Evolutionary conservation across 768 basidiomycete genomes (phyloP), one percentile per base, ranked within the genome.

Genomic region (Russula compacta): DNA sequence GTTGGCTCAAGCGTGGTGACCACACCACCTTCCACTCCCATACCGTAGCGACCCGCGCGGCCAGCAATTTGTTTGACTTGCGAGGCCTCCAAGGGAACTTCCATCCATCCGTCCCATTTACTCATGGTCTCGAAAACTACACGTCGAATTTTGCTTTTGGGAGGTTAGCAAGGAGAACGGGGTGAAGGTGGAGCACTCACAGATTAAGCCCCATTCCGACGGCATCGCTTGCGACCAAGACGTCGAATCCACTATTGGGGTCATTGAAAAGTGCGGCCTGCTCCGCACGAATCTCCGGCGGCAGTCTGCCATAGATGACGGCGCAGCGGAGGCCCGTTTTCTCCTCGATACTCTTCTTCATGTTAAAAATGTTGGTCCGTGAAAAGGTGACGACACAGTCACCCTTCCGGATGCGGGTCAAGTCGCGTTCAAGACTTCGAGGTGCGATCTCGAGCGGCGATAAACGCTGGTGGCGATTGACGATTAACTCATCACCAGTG

Each of bases 161-260:
- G 91, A 50, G 33, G 42, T 62, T 36, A 60, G 55, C 24, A 47
- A 11, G 50, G 9, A 40, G 10, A 29, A 36, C 12, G 38, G 21
- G 2, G 12, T 29, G 29, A 56, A 19, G 49, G 35, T 53, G 19
- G 32, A 19, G 19, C 4, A 76, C 89, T 47, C 71, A 98, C 97
- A 99, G 74, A 70, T 99, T 98, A 21, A 99, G 79, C 0, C 97
- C 97, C 93, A 99, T 95, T 2, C 97, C 94, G 52, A 98, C 86
- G 0, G 94, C 93, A 69, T 99, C 97, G 67, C 90, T 94, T 1
- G 92, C 95, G 17, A 98, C 83, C 44, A 99, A 79, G 2, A 98
- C 86, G 67, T 95, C 89, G 68, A 89, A 90, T 1, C 83, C 86
- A n/a, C 86, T 90, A 44, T 82, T 69, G 0, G 83, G 83, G 61